Base-by-base conservation (phyloP, 441 rosid species). In the Brassica hybrid region DNA sequence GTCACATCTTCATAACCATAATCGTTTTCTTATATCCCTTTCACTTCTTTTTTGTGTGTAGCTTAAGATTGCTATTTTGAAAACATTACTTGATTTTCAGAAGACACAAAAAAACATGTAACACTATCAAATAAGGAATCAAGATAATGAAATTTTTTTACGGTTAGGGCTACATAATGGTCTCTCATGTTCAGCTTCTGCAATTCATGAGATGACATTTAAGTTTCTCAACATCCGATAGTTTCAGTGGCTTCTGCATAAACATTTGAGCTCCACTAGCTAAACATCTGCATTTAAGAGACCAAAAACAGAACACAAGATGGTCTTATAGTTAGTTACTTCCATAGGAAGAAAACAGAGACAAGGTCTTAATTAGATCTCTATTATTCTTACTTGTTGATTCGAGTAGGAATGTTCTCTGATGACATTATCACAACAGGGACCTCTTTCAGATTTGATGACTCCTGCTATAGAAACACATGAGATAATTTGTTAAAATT, bases 241-340 rank as follows among this genome's bases (percentile, higher is more conserved):
- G 90, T 62, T 93, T 93, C 45, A 94, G 84, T 3, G 99, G 99
- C 87, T 94, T 94, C 65, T 90, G 86, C 86, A 93, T 89, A 83
- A 94, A 94, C 93, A 88, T 91, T 79, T 93, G 88, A 59, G 99
- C 99, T 84, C 99, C 98, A 86, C 91, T 92, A 67, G 90, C 88
- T 80, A 94, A 77, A 76, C 98, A 93, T 79, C 98, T 94, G 85
- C 43, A 14, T 34, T 36, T 65, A 2, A 16, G 32, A 18, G 2
- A 70, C 66, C 65, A 12, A 19, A 72, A 41, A 62, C 76, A 71
- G 27, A 71, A 30, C 30, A 77, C 0, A n/a, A 13, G 19, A 7
- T 27, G 1, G 14, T 43, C 17, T 64, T n/a, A n/a, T 56, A 11
- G 12, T 5, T 61, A 21, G 12, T 36, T n/a, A 54, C 75, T 27